These are phyloP conservation scores for Erodium trifolium DNA, from an alignment of 441 rosid genomes.

Conservation along the genomic window DNA sequence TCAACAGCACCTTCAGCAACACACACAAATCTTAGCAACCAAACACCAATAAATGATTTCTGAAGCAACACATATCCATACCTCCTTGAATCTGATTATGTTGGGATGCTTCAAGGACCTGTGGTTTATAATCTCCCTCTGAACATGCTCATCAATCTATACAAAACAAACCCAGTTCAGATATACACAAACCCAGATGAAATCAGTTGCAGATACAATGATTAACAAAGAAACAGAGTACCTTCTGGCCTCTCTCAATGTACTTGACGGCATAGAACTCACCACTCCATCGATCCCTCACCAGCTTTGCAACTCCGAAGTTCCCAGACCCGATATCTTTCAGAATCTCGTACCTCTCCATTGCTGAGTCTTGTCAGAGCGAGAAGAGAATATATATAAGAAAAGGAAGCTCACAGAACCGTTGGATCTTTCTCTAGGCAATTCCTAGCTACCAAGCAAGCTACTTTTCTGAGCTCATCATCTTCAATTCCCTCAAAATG, in stretches of 20 bases:
- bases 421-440: background rate
- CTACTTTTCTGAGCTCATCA: background rate
- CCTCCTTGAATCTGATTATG: constrained; percentile 3
- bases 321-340: constrained; percentile 90
- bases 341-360: constrained; percentile 56
- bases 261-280: constrained; percentile 97
- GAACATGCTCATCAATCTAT: constrained; percentile 5
- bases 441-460: background rate
- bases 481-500: background rate
- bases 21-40: background rate
- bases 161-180: background rate
- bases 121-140: constrained; percentile 8
- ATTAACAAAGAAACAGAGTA: constrained; percentile 18
- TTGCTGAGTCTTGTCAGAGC: background rate
- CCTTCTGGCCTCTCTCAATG: constrained; percentile 99
- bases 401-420: background rate
- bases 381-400: background rate
- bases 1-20: constrained; percentile 57
- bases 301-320: constrained; percentile 86
- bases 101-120: constrained; percentile 5
- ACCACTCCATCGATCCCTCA: constrained; percentile 72
- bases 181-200: background rate
- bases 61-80: background rate
- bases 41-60: too few relatives aligned
- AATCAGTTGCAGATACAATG: background rate